Evolutionary conservation across 257 asterid species (phyloP).

Genomic region (Gentiana dahurica): DNA sequence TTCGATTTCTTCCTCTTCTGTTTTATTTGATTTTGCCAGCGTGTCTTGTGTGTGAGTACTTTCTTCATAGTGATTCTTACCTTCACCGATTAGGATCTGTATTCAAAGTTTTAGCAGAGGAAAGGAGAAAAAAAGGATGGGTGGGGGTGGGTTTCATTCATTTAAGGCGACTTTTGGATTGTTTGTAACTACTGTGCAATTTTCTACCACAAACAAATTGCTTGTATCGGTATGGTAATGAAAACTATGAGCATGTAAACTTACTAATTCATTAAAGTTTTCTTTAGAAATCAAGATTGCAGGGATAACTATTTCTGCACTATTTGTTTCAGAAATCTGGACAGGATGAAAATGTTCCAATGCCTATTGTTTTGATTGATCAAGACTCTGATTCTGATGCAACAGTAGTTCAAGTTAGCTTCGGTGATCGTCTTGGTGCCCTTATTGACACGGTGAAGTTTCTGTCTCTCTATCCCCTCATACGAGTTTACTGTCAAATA

Average conservation of each 20-base stretch:
- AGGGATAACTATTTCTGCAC: no score
- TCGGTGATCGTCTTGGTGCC: constrained; percentile 97
- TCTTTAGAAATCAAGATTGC: no score
- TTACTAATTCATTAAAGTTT: no score
- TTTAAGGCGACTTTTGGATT: no score
- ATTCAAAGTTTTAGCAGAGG: no score
- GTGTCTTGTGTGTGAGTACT: background rate
- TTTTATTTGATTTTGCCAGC: background rate
- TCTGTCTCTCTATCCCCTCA: constrained; percentile 1
- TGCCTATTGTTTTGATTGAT: constrained; percentile 84
- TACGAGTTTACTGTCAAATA: background rate
- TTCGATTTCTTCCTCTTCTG: constrained; percentile 1
- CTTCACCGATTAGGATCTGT: no score
- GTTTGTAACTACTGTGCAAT: no score
- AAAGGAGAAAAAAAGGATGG: no score
- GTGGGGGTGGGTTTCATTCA: no score
- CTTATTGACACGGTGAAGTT: constrained; percentile 77
- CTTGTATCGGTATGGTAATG: no score
- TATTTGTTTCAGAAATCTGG: constrained; percentile 30
- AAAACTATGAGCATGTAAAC: no score
- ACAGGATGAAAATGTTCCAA: constrained; percentile 56
- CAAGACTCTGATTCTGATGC: constrained; percentile 82
- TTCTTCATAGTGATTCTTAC: background rate
- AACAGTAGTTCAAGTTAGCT: constrained; percentile 83
- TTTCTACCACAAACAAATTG: no score